These are phyloP conservation scores for Amanita inopinata DNA, from an alignment of 768 basidiomycete genomes.

Conservation along the genomic window DNA sequence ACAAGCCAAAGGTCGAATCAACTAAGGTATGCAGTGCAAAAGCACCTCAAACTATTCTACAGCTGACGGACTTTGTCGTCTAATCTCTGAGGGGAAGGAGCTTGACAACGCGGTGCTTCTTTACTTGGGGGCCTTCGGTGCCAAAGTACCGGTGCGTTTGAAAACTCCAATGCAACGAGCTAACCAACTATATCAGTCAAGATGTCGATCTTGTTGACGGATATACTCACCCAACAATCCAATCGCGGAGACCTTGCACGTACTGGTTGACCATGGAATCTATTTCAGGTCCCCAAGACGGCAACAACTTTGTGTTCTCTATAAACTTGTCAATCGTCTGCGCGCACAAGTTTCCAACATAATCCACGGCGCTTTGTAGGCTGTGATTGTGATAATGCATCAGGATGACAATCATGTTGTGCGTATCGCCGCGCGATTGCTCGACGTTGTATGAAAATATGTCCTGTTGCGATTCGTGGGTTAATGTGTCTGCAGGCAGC, in stretches of 20 bases:
- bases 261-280: constrained; percentile 51
- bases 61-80: not conserved
- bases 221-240: constrained; percentile 53
- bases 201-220: constrained; percentile 5
- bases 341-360: constrained; percentile 51
- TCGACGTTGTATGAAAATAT: constrained; percentile 73
- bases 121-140: constrained; percentile 40
- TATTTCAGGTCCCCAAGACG: constrained; percentile 53
- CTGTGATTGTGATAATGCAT: constrained; percentile 49
- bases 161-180: constrained; percentile 65
- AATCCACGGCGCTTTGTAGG: constrained; percentile 55
- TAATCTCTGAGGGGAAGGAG: constrained; percentile 30
- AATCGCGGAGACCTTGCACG: constrained; percentile 53
- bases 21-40: too few relatives aligned
- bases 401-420: constrained; percentile 67
- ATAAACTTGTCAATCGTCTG: constrained; percentile 44
- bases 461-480: constrained; percentile 31
- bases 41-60: too few relatives aligned
- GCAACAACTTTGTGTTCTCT: constrained; percentile 35
- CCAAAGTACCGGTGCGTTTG: constrained; percentile 64
- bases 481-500: constrained; percentile 6
- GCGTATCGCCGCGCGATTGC: constrained; percentile 57
- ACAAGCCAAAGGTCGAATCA: not conserved
- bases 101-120: constrained; percentile 40
- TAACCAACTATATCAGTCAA: constrained; percentile 14